Base-by-base conservation (phyloP, 2,329 filamentous ascomycete species). In the Plenodomus biglobosus region DNA sequence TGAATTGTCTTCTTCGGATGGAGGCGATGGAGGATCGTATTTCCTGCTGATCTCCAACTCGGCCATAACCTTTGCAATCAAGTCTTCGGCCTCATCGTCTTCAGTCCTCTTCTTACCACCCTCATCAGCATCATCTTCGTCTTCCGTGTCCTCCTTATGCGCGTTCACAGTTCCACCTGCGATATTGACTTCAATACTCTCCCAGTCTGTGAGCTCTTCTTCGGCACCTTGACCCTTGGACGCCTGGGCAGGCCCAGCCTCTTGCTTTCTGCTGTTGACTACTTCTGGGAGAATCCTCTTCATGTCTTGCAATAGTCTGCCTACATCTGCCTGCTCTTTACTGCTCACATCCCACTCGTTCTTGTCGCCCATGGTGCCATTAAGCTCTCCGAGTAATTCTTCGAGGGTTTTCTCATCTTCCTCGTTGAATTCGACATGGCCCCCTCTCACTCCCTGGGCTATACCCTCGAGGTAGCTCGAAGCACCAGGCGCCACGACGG, bases 401-500 rank as follows among this genome's bases (percentile, higher is more conserved):
- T 79, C 76, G n/a, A 79, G 56, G 20, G 67, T 75, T 56, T 71
- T 71, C 47, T 77, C 77, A 44, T 77, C 74, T 41, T 71, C 73
- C 17, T 60, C 63, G 48, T 72, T 65, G 40, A 63, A 60, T 11
- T 68, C 61, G 3, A 64, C 52, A 55, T 52, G 48, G 2, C 47
- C 51, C 13, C 59, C 58, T 15, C 62, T 62, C 5, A 69, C 44
- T 1, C 66, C 66, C 38, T 68, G 62, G 8, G 64, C 64, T 34
- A 69, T 50, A 2, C 62, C 67, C 49, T 69, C 64, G 0, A 70
- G 41, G 48, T 69, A 68, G 52, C 55, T 69, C 49, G 52, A 64
- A 52, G 56, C 76, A 53, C 60, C 67, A 1, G 67, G 68, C 11
- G 65, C 66, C 43, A 59, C 53, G 16, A 49, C 35, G 1, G 64